A percentile compares a stretch with the other conserved stretches of the same genome.
Evolutionary conservation across 306 rosid genomes (phyloP).

Genomic region (Erythrophleum fordii): DNA sequence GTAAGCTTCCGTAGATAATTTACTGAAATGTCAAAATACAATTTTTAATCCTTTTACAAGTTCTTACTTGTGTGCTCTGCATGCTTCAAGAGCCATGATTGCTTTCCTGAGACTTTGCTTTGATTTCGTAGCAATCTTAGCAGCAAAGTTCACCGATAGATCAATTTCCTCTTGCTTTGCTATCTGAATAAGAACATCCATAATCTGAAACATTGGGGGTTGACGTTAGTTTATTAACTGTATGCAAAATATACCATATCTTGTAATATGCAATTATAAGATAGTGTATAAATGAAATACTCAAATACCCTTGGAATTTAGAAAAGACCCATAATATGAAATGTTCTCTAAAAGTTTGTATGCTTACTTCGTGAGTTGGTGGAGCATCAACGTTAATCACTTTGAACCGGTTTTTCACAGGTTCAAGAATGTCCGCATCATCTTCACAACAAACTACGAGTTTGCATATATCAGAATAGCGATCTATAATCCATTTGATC

Average conservation of each 20-base stretch:
- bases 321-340: not conserved
- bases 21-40: not conserved
- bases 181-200: conserved; percentile 74
- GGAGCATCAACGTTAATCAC: conserved; percentile 68
- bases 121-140: conserved; percentile 72
- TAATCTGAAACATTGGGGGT: conserved; percentile 53
- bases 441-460: conserved; percentile 79
- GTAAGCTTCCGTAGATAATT: conserved; percentile 33
- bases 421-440: conserved; percentile 57
- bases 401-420: conserved; percentile 64
- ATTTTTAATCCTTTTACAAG: not conserved
- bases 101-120: conserved; percentile 85
- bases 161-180: conserved; percentile 73
- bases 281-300: too few relatives aligned
- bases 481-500: conserved; percentile 88
- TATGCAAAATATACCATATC: not conserved
- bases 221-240: conserved; percentile 7
- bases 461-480: conserved; percentile 73
- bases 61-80: conserved; percentile 86
- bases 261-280: too few relatives aligned
- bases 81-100: conserved; percentile 90
- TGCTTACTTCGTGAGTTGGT: conserved; percentile 72
- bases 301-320: too few relatives aligned
- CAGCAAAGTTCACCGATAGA: conserved; percentile 69
- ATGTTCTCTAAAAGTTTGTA: not conserved